phyloP scores from a whole-genome alignment of 768 basidiomycete species.

The Clathrus columnatus region DNA sequence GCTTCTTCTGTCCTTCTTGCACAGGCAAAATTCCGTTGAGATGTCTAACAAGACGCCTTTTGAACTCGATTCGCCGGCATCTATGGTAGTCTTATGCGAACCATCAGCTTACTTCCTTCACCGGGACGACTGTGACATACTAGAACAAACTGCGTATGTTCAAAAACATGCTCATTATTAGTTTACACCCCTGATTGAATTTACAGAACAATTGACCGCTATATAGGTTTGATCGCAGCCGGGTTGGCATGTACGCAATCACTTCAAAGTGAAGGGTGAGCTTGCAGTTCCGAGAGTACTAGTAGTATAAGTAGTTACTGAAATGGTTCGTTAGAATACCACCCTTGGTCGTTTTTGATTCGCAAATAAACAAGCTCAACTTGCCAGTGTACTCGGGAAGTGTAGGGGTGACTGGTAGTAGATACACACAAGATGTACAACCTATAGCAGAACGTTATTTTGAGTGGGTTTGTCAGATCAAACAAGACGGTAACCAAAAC shows the following conservation, averaged over 20 bases:
- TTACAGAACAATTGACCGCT: conserved; percentile 9
- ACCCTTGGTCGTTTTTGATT: conserved; percentile 52
- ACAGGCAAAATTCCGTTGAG: conserved; percentile 19
- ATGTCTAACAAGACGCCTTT: conserved; percentile 20
- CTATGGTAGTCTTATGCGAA: conserved; percentile 53
- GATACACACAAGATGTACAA: conserved; percentile 27
- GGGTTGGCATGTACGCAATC: conserved; percentile 34
- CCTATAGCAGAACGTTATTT: conserved; percentile 46
- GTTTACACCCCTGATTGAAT: neutral
- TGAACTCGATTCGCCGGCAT: conserved; percentile 33
- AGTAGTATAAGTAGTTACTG: conserved; percentile 13
- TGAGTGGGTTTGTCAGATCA: conserved; percentile 39
- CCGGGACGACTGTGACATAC: conserved; percentile 1
- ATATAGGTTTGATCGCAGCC: conserved; percentile 8
- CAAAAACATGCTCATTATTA: neutral
- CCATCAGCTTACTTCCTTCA: conserved; percentile 45
- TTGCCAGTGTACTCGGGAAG: conserved; percentile 32
- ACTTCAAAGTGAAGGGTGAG: conserved; percentile 23
- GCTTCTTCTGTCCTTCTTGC: conserved; percentile 42
- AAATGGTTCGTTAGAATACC: conserved; percentile 18
- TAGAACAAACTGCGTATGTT: conserved; percentile 20
- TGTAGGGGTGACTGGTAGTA: conserved; percentile 16
- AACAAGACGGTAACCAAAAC: conserved; percentile 28
- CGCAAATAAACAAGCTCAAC: conserved; percentile 39
- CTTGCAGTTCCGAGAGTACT: conserved; percentile 1